Percentiles rank a stretch among this genome's conserved stretches.
phyloP scores from a whole-genome alignment of 495 filamentous ascomycete genomes.

The Aspergillus olivimuriae region DNA sequence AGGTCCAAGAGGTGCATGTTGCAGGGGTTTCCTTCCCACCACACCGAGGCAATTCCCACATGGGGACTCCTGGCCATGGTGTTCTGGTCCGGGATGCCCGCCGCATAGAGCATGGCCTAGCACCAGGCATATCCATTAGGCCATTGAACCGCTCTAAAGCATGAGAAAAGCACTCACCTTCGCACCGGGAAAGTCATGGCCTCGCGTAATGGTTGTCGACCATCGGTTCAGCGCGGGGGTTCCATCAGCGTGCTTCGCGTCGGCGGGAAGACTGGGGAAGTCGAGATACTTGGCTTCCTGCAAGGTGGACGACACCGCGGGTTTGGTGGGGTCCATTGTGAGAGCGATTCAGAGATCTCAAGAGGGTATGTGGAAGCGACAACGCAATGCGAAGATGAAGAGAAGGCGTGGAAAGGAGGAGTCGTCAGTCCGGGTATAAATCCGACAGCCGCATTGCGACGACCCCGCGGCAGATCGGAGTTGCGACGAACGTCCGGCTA shows the following conservation, averaged over 20 bases:
- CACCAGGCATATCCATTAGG: not conserved
- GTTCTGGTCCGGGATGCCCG: slow-evolving; percentile 76
- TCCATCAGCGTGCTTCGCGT: slow-evolving; percentile 52
- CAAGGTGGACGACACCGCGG: slow-evolving; percentile 15
- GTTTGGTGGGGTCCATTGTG: slow-evolving; percentile 23
- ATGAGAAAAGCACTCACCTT: slow-evolving; percentile 48
- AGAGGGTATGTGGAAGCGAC: not conserved
- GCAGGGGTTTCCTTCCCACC: slow-evolving; percentile 98
- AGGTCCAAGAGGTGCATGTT: slow-evolving; percentile 75
- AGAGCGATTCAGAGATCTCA: not conserved
- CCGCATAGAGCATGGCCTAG: slow-evolving; percentile 93
- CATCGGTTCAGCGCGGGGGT: slow-evolving; percentile 62
- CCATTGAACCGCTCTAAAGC: not conserved
- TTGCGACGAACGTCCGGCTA: slow-evolving; percentile 20
- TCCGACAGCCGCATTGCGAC: slow-evolving; percentile 32
- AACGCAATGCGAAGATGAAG: not conserved
- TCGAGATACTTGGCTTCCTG: slow-evolving; percentile 53
- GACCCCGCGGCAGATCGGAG: slow-evolving; percentile 17
- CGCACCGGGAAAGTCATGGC: slow-evolving; percentile 90
- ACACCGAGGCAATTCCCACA: slow-evolving; percentile 83
- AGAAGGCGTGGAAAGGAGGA: not conserved
- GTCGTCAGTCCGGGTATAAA: not conserved
- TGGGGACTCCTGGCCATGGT: slow-evolving; percentile 89
- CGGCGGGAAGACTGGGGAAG: slow-evolving; percentile 53
- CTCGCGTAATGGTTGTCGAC: slow-evolving; percentile 65